phyloP scores from a whole-genome alignment of 371 early-diverging fungal genomes.

The Syncephalastrum racemosum region DNA sequence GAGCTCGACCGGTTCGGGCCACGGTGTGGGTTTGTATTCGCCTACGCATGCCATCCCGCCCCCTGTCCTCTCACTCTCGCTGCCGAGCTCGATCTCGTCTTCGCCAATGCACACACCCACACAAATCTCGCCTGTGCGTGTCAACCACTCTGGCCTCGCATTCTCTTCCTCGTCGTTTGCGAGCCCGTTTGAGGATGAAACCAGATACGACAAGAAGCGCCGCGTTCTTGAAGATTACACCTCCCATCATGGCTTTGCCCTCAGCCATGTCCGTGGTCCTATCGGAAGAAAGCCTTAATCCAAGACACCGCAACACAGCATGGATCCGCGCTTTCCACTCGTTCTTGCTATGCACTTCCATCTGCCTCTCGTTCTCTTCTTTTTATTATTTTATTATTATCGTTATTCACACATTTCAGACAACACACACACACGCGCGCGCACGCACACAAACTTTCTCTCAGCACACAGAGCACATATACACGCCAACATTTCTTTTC shows the following conservation, averaged over 20 bases:
- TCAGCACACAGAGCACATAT: too few relatives aligned
- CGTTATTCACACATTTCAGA: neutral
- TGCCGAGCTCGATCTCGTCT: conserved; percentile 42
- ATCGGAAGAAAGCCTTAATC: conserved; percentile 21
- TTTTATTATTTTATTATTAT: too few relatives aligned
- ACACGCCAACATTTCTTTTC: neutral
- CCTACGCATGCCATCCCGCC: conserved; percentile 12
- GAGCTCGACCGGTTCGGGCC: conserved; percentile 9
- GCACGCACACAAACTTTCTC: neutral
- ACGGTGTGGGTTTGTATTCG: conserved; percentile 8
- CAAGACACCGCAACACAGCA: too few relatives aligned
- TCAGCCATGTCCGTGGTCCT: conserved; percentile 21
- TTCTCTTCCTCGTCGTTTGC: conserved; percentile 5
- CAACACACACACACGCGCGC: conserved; percentile 6
- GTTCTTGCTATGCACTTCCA: neutral
- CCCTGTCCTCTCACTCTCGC: conserved; percentile 32
- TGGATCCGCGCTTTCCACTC: too few relatives aligned
- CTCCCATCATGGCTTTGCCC: conserved; percentile 13
- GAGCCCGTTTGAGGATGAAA: neutral
- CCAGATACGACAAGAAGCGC: conserved; percentile 5
- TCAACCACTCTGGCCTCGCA: neutral
- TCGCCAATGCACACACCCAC: conserved; percentile 48
- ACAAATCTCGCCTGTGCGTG: conserved; percentile 35
- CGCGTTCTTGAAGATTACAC: conserved; percentile 6
- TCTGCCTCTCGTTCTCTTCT: neutral